Evolutionary conservation across 257 asterid species (phyloP).

Genomic region (Solanum pinnatisectum): DNA sequence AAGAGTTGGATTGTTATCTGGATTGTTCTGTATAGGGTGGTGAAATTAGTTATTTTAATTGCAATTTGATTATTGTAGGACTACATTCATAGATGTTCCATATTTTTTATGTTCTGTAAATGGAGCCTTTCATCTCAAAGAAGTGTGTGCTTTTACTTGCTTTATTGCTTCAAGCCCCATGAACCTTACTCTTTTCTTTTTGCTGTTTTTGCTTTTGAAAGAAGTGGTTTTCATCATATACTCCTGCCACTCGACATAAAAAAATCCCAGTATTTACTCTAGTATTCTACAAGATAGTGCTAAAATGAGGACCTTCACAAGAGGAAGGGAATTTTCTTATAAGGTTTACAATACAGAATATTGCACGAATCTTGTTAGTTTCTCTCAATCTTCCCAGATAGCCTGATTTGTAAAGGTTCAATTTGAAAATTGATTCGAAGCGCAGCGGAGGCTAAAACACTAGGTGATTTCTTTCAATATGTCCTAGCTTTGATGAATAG

Average conservation of each 20-base stretch:
- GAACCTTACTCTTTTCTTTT: background rate
- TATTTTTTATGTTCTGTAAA: background rate
- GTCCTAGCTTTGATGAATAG: background rate
- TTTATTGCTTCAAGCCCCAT: background rate
- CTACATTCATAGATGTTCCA: background rate
- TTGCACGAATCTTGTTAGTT: background rate
- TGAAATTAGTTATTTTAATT: background rate
- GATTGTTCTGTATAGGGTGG: background rate
- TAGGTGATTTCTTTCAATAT: background rate
- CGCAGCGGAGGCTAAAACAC: background rate
- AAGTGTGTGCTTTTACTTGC: background rate
- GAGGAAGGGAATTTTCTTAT: background rate
- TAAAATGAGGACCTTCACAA: background rate
- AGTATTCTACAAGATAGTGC: background rate
- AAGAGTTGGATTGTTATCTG: background rate
- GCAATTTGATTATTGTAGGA: background rate
- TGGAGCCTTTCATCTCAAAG: background rate
- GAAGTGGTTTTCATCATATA: background rate
- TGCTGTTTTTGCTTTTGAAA: background rate
- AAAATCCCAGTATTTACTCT: background rate
- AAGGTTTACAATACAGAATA: background rate
- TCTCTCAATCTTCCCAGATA: background rate
- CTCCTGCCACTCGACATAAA: background rate
- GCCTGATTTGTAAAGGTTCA: background rate
- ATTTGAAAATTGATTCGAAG: background rate